Evolutionary conservation across 1,284 basidiomycete species (phyloP), one percentile per base, ranked within the genome.

Genomic region (Leccinum fallax): DNA sequence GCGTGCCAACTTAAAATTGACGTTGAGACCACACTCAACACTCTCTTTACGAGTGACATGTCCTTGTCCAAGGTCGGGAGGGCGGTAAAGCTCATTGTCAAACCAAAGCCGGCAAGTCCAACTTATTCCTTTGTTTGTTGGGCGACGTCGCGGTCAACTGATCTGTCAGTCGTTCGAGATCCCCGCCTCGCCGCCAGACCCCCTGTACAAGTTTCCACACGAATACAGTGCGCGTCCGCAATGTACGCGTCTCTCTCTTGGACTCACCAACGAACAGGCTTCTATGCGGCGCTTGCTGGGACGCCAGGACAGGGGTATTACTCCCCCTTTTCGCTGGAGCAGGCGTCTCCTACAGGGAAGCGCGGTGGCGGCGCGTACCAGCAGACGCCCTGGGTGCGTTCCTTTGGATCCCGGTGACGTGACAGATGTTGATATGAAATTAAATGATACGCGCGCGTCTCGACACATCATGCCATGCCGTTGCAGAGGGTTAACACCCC

Each of bases 81-180:
- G 7, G 40, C 60, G 0, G 16, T 74, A 34, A 53, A 49, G 67
- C 63, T 75, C 30, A 65, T 74, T 36, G 61, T 75, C 55, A 69
- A 72, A 51, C 73, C 72, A 19, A 72, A 70, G 53, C 71, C 71
- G 60, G 71, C 62, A 55, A 63, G 73, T 74, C 49, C 11, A 32
- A 6, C 30, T 46, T 36, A 36, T 10, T 28, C 28, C 6, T 8
- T 8, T 11, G 5, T 2, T 28, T 7, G 13, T 16, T 51, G 13
- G 48, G 24, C 15, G 13, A 26, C 13, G 24, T 26, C 21, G 49
- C 13, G 6, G 24, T 51, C 49, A 51, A 24, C 26, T 24, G 21
- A 49, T n/a, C n/a, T 49, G 13, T 26, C 28, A 71, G 70, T 69
- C 73, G 34, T 74, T 72, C 36, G 68, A 74, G 7, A 32, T 72